Percentiles rank a stretch among this genome's conserved stretches.
Evolutionary conservation across 768 basidiomycete species (phyloP).

Genomic region (Suillus subalutaceus): DNA sequence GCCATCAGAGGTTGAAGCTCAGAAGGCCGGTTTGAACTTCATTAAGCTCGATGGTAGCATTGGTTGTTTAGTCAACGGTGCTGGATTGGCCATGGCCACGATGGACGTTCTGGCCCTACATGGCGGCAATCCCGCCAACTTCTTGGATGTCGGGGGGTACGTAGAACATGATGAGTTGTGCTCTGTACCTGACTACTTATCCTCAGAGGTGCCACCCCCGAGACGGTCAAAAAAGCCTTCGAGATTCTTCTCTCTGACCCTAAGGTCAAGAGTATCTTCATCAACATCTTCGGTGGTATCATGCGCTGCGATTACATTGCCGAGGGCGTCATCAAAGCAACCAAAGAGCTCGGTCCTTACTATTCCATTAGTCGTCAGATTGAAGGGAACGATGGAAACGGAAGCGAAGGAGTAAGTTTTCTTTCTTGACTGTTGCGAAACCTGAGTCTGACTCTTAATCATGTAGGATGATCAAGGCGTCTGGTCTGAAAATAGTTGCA

Average conservation of each 20-base stretch:
- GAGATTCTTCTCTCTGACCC: slow-evolving; percentile 90
- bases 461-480: slow-evolving; percentile 86
- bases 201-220: slow-evolving; percentile 93
- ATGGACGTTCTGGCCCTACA: slow-evolving; percentile 99
- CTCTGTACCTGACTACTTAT: slow-evolving; percentile 8
- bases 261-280: slow-evolving; percentile 97
- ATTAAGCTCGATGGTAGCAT: slow-evolving; percentile 98
- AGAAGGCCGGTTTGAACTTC: slow-evolving; percentile 94
- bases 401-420: slow-evolving; percentile 89
- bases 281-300: slow-evolving; percentile 98
- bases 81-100: slow-evolving; percentile 98
- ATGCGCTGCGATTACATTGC: slow-evolving; percentile 99
- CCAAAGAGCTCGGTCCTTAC: slow-evolving; percentile 83
- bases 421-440: neutral
- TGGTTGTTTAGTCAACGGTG: slow-evolving; percentile 98
- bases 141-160: slow-evolving; percentile 97
- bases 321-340: slow-evolving; percentile 97
- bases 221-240: slow-evolving; percentile 99
- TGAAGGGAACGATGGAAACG: slow-evolving; percentile 95
- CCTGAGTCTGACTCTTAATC: slow-evolving; percentile 13
- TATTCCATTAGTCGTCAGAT: slow-evolving; percentile 89
- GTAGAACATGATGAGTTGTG: slow-evolving; percentile 17
- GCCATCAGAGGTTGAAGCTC: slow-evolving; percentile 96
- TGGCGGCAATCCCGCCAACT: slow-evolving; percentile 97
- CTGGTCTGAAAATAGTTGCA: slow-evolving; percentile 90